Evolutionary conservation across 176 grass and related monocot species (phyloP), one percentile per base, ranked within the genome.

Genomic region (Oryza glumipatula): DNA sequence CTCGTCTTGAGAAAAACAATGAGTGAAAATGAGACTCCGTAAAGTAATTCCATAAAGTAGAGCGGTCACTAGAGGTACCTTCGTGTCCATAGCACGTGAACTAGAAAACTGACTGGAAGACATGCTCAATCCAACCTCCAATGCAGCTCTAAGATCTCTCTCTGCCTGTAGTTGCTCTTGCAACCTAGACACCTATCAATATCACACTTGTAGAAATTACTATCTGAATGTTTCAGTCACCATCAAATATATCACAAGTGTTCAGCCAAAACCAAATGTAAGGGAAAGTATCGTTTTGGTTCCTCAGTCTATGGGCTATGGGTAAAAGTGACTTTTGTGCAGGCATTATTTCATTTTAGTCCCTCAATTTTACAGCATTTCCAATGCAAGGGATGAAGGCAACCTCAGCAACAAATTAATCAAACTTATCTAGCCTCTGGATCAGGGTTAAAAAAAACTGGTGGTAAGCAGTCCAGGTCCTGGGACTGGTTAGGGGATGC

Each of bases 101-200:
- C 82, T 94, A 63, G 97, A 94, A 77, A 99, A 91, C 76, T 99
- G 97, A 87, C 84, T 89, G 48, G 97, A 99, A 85, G 94, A 94
- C 97, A 96, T 99, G 81, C 90, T 99, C 78, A 99, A 89, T 19
- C 97, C 97, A 89, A 99, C 94, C 81, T 99, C 97, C 77, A 96
- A 77, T 44, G 97, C 94, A 91, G 97, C 87, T 91, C 97, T 88
- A 81, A 99, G 97, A 85, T 99, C 92, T 72, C 97, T 94, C 81
- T 99, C 97, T 84, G 97, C 88, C 76, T 99, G 97, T 80, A 99
- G 91, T 70, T 99, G 97, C 88, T 99, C 97, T 92, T 99, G 97
- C 88, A 99, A 82, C 72, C 97, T 94, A 19, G 97, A 99, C 15
- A 99, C 97, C 97, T 99, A 74, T 35, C 71, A 36, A 68, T 79